Base-by-base conservation (phyloP, 2,329 filamentous ascomycete genomes). In the Colletotrichum lini region DNA sequence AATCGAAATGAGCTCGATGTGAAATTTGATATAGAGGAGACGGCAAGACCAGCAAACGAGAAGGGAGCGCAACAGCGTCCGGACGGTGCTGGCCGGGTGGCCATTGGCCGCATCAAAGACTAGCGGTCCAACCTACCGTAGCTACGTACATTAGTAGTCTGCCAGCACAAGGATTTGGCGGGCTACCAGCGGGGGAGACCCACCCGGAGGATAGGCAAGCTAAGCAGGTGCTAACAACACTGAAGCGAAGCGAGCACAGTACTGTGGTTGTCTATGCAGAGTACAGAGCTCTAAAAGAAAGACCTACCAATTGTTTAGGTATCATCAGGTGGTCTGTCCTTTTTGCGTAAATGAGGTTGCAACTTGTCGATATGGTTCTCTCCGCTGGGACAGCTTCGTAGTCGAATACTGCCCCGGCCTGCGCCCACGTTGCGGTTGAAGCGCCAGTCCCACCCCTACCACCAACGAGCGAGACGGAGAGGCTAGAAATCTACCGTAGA, bases 21-120 rank as follows among this genome's bases (percentile, higher is more conserved):
- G 58, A 69, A 69, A 69, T 69, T 69, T 72, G 59, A 59, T 69
- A 72, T 59, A 58, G 59, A 59, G 59, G 23, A 53, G 40, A 68
- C 40, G 68, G 65, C 30, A 52, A 64, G 44, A 54, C 45, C 47
- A 66, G 54, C 47, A 45, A 47, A 54, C 21, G 44, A 40, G 50
- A 42, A 72, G 21, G 52, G 64, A 50, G 59, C 58, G 65, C 58
- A 65, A 38, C 21, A 42, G 49, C 49, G 38, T 44, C 60, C 30
- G 52, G 58, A 59, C 53, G 45, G 59, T 54, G 69, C 65, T 72
- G 65, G 69, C 35, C 59, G 53, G 53, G 45, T 59, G 52, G 47
- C 58, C 45, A 72, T 72, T 72, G 69, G 69, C 50, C 50, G 62
- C n/a, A 44, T 10, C 49, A 42, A 54, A 47, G 49, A 56, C 63